These are phyloP conservation scores for Podila epicladia DNA, from an alignment of 192 early-diverging fungal genomes.

Conservation along the genomic window DNA sequence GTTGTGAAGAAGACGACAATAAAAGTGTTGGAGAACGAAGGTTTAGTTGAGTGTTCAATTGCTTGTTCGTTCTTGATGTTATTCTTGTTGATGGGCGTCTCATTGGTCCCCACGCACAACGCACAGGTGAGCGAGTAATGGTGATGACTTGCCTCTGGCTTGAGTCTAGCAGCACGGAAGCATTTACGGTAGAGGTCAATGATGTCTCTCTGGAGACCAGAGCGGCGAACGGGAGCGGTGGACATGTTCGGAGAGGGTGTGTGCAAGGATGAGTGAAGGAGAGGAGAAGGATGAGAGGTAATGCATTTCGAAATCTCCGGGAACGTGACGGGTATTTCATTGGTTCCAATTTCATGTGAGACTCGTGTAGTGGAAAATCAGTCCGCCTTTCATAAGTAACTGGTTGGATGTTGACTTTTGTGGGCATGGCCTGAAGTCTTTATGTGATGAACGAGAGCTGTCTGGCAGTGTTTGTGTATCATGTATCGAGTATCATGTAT, in stretches of 20 bases:
- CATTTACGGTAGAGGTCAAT: slow-evolving; percentile 76
- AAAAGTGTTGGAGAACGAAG: neutral
- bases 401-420: too few relatives aligned
- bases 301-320: neutral
- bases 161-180: slow-evolving; percentile 69
- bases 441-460: too few relatives aligned
- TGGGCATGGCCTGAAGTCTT: too few relatives aligned
- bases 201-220: slow-evolving; percentile 74
- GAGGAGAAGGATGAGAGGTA: too few relatives aligned
- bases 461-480: too few relatives aligned
- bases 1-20: neutral
- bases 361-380: too few relatives aligned
- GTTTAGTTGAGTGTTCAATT: neutral
- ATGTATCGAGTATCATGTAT: too few relatives aligned
- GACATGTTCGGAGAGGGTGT: slow-evolving; percentile 20
- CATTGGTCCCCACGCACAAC: too few relatives aligned
- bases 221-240: slow-evolving; percentile 53
- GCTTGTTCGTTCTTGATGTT: neutral
- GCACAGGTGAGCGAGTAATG: neutral
- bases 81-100: neutral
- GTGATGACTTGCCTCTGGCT: slow-evolving; percentile 63
- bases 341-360: too few relatives aligned
- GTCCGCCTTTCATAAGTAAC: too few relatives aligned
- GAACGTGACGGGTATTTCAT: too few relatives aligned
- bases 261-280: neutral